Evolutionary conservation across 495 filamentous ascomycete species (phyloP), one percentile per base, ranked within the genome.

Genomic region (Aspergillus diversus): DNA sequence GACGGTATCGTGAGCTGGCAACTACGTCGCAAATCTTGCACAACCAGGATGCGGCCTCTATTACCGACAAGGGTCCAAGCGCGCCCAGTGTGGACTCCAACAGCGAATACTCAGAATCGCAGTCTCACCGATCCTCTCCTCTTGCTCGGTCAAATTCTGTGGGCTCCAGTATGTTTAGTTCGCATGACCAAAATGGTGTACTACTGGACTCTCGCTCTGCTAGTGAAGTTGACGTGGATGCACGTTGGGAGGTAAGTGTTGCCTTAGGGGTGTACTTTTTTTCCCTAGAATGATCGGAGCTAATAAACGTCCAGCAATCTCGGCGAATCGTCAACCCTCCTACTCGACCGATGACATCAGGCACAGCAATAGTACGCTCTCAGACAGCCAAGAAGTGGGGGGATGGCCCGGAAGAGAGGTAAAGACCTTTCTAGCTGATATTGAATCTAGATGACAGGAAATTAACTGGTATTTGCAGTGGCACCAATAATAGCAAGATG

Each of bases 1-100:
- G 83, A 69, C 87, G 90, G 52, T 83, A 93, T 50, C 85, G 92
- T 17, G 93, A 97, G 70, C 82, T 95, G 54, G 92, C 90, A 6
- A 82, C 77, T 33, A 79, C 78, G 4, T 77, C 76, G 5, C 75
- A 80, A 46, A 66, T 85, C 7, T 68, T 87, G n/a, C 71, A 74
- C 4, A 81, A 72, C 43, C 84, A 81, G 7, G 87, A 82, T 46
- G 12, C 73, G 3, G 55, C 69, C 15, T 74, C 73, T 32, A 73
- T 68, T 16, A 67, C 63, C 15, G 72, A 75, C 53, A 69, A 75
- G 17, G 57, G 65, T 33, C 59, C 67, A 0, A 76, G 74, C 58
- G 50, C 76, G 53, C 60, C 64, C 2, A 79, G 76, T 58, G 67
- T 67, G n/a, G 76, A 81, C 64, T 81, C 75, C 5, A 76, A 72